Conservation (phyloP, 148 eudicot genomes). For the Vaccinium corymbosum region DNA sequence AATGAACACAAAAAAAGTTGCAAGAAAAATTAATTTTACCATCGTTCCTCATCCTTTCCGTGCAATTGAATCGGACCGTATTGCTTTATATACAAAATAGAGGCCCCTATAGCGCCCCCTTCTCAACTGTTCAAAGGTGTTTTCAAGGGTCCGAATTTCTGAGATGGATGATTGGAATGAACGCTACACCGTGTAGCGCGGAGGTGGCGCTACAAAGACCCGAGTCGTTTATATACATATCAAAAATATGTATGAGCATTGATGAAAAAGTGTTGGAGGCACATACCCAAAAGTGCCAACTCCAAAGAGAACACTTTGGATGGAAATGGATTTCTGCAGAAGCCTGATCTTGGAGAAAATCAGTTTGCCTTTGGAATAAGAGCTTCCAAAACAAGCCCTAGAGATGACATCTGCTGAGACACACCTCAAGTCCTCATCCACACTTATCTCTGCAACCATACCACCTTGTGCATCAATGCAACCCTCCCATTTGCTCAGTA, state of each 20-base stretch:
- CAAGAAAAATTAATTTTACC: too few species aligned
- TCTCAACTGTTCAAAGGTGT: too few species aligned
- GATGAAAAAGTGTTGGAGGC: background rate
- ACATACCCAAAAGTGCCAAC: slow-evolving; percentile 43
- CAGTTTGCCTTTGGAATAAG: slow-evolving; percentile 57
- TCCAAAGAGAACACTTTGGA: slow-evolving; percentile 49
- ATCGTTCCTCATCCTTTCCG: too few species aligned
- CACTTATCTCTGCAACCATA: slow-evolving; percentile 45
- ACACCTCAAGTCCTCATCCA: slow-evolving; percentile 65
- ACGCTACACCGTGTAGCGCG: too few species aligned
- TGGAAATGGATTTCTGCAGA: slow-evolving; percentile 53
- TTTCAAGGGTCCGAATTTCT: too few species aligned
- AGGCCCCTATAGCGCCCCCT: too few species aligned
- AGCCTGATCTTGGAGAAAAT: slow-evolving; percentile 73
- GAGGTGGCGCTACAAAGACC: too few species aligned
- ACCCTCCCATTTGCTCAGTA: slow-evolving; percentile 56
- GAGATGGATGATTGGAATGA: too few species aligned
- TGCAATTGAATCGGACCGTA: too few species aligned
- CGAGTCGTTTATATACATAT: background rate
- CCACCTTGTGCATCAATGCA: slow-evolving; percentile 52
- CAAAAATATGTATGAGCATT: background rate
- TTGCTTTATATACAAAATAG: too few species aligned
- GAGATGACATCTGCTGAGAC: slow-evolving; percentile 72
- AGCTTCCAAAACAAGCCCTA: slow-evolving; percentile 81
- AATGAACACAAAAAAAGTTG: too few species aligned